Evolutionary conservation across 1,284 basidiomycete genomes (phyloP).

Genomic region (Fistulina hepatica): DNA sequence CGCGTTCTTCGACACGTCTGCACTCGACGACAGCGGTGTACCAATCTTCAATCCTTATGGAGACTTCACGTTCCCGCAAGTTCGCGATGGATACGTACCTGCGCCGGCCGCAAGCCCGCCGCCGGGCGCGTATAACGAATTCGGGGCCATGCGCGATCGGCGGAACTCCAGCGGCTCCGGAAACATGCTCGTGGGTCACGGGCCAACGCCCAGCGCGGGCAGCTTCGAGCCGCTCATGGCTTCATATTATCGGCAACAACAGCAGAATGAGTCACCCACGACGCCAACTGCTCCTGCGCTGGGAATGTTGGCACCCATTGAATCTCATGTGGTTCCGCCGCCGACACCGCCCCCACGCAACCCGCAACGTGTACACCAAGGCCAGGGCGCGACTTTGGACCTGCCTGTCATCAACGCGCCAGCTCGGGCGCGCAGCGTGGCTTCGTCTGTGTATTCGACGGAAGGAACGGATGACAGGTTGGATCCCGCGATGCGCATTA

Average conservation of each 20-base stretch:
- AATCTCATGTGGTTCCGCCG: slow-evolving; percentile 10
- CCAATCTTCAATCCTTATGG: slow-evolving; percentile 45
- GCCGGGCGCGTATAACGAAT: slow-evolving; percentile 27
- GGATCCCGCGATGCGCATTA: slow-evolving; percentile 32
- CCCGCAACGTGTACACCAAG: slow-evolving; percentile 22
- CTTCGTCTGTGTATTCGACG: slow-evolving; percentile 25
- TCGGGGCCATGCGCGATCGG: slow-evolving; percentile 29
- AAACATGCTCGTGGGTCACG: slow-evolving; percentile 33
- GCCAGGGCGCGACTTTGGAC: slow-evolving; percentile 5
- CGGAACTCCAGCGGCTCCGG: slow-evolving; percentile 15
- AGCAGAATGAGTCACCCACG: slow-evolving; percentile 11
- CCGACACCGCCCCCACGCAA: slow-evolving; percentile 36
- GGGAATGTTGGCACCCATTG: slow-evolving; percentile 11
- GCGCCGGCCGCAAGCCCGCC: slow-evolving; percentile 38
- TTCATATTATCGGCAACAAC: slow-evolving; percentile 25
- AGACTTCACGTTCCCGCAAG: slow-evolving; percentile 27
- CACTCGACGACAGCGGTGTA: slow-evolving; percentile 17
- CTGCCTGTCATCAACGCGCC: slow-evolving; percentile 2
- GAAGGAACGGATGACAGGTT: slow-evolving; percentile 32
- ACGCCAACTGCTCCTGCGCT: slow-evolving; percentile 15
- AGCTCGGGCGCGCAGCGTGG: slow-evolving; percentile 13
- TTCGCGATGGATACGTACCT: slow-evolving; percentile 32
- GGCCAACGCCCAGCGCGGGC: too few relatives aligned
- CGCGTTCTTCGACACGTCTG: slow-evolving; percentile 26
- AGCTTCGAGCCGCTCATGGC: slow-evolving; percentile 57